These are phyloP conservation scores for Pseudoperonospora humuli DNA, from an alignment of 352 stramenopile species.

Conservation along the genomic window DNA sequence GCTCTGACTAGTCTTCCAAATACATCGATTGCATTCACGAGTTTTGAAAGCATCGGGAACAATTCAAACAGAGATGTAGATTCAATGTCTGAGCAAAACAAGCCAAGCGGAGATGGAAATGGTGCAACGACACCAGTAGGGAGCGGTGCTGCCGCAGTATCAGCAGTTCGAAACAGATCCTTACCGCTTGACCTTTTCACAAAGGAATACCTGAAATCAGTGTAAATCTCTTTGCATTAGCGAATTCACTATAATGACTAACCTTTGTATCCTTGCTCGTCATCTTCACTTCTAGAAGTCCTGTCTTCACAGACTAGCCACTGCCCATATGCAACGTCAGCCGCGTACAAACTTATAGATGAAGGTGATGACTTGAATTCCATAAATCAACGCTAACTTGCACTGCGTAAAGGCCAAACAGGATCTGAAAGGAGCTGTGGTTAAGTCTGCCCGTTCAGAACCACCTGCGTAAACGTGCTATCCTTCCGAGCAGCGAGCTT, in stretches of 20 bases:
- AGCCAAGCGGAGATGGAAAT: slow-evolving; percentile 9
- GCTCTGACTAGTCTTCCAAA: slow-evolving; percentile 20
- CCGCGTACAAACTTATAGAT: not conserved
- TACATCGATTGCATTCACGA: slow-evolving; percentile 13
- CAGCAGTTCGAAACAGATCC: slow-evolving; percentile 24
- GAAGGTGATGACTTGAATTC: slow-evolving; percentile 9
- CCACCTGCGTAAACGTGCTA: slow-evolving; percentile 70
- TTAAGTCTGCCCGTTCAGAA: slow-evolving; percentile 57
- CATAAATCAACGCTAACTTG: slow-evolving; percentile 14
- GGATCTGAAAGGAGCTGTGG: not conserved
- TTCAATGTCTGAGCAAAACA: not conserved
- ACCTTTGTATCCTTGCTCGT: slow-evolving; percentile 1
- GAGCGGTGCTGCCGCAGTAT: slow-evolving; percentile 35
- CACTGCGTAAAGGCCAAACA: not conserved
- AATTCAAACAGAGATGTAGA: slow-evolving; percentile 11
- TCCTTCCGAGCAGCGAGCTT: slow-evolving; percentile 49
- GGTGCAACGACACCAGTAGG: slow-evolving; percentile 20
- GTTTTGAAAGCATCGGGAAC: slow-evolving; percentile 10
- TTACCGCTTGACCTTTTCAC: slow-evolving; percentile 45
- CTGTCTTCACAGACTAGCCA: slow-evolving; percentile 12
- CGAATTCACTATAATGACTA: not conserved
- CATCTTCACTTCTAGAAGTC: slow-evolving; percentile 6
- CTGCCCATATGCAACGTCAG: slow-evolving; percentile 12
- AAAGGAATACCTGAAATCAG: slow-evolving; percentile 43
- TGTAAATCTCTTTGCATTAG: slow-evolving; percentile 19